Base-by-base conservation (phyloP, 495 filamentous ascomycete genomes). In the Hypoxylon lenormandii region DNA sequence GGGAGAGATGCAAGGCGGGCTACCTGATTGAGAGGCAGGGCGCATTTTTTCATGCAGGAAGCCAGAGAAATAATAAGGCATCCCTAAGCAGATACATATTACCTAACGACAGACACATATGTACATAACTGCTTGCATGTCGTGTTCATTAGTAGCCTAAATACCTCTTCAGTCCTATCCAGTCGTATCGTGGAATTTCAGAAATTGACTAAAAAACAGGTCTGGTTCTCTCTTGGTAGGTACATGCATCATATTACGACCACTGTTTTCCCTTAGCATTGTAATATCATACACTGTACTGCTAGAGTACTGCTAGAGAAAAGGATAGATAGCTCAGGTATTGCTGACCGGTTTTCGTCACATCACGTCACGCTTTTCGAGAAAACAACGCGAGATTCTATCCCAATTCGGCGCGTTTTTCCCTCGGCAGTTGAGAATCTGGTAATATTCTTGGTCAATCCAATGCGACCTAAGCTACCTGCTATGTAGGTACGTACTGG, bases 381-480 rank as follows among this genome's bases (percentile, higher is more conserved):
- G 38, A 70, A 49, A 66, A 66, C 57, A 66, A 65, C 67, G 67
- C 61, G 67, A 40, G 18, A 12, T 58, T 18, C 21, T 36, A 13
- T 60, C 37, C 50, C 37, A 47, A 54, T 57, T 12, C 52, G 36
- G 40, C 67, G 67, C 67, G 67, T 57, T 38, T 60, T 53, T 50
- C n/a, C 37, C 23, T 65, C 66, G 66, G 67, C 40, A 65, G 67
- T 66, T 62, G 48, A 53, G 52, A 26, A 61, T 53, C 60, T 58
- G 52, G 61, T 43, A 49, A 54, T 48, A 58, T 45, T 36, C 51
- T 28, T 53, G 61, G 61, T 36, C 47, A 51, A 47, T 55, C 30
- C 56, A 38, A 70, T 66, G 61, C 43, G 30, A 64, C 67, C 56
- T 28, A 56, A 40, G n/a, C n/a, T n/a, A n/a, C n/a, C n/a, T n/a